A percentile compares a stretch with the other conserved stretches of the same genome.
Evolutionary conservation across 176 grass and related monocot species (phyloP).

Genomic region (Eleusine indica): DNA sequence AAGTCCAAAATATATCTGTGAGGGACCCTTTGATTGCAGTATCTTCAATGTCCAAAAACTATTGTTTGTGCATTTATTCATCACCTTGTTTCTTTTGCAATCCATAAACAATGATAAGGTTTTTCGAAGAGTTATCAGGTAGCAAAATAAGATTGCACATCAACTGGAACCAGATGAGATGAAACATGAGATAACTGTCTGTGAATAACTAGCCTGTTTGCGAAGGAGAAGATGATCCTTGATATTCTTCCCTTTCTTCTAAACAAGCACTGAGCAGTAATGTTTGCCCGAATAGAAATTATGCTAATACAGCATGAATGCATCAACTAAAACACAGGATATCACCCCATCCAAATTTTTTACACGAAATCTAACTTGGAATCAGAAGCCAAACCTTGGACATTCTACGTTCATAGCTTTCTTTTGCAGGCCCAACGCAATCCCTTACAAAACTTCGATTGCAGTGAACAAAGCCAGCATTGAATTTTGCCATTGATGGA

Average conservation of each 20-base stretch:
- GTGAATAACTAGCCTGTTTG: background rate
- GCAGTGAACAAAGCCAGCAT: constrained; percentile 86
- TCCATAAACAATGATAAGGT: background rate
- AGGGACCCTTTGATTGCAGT: background rate
- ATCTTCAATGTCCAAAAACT: background rate
- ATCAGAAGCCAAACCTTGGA: constrained; percentile 61
- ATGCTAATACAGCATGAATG: background rate
- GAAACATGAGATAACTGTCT: constrained; percentile 1
- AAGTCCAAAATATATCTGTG: background rate
- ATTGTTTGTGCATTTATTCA: background rate
- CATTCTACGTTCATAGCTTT: constrained; percentile 74
- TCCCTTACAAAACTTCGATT: constrained; percentile 79
- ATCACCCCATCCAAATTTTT: constrained; percentile 6
- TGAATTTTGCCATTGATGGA: constrained; percentile 99
- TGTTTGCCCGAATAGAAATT: background rate
- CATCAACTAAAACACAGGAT: background rate
- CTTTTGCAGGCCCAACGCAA: constrained; percentile 86
- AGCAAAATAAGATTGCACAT: constrained; percentile 3
- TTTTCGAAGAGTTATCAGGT: background rate
- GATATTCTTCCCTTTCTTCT: background rate
- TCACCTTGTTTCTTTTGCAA: constrained; percentile 6
- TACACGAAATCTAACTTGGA: constrained; percentile 20
- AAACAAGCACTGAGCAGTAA: background rate
- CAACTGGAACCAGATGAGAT: constrained; percentile 1
- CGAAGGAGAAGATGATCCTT: background rate